Base-by-base conservation (phyloP, 164 flowering plant species). In the Tinospora cordifolia region DNA sequence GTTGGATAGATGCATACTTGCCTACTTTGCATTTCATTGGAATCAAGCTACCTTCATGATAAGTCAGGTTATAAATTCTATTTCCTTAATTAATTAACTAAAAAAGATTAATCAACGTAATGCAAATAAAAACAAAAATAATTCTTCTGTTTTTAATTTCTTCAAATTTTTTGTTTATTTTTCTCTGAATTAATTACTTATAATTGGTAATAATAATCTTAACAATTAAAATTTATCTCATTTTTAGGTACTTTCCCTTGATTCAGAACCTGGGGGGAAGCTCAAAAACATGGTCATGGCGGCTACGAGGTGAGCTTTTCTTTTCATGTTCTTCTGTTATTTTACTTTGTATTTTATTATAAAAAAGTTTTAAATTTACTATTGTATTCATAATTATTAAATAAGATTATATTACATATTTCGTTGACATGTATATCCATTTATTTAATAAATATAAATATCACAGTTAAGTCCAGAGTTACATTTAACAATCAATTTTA, bases 11-110 rank as follows among this genome's bases (percentile, higher is more conserved):
- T 94, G 97, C 77, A 85, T 88, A 58, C 85, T 92, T 39, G 78
- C 81, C 10, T 94, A 92, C 47, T 94, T 94, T 73, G 87, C 89
- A 3, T 94, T 87, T 70, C 86, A 94, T 69, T 94, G 99, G 99
- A 76, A 54, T 67, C 89, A 88, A 22, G 81, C 90, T 72, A 68
- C 90, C 51, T 47, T 46, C n/a, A 77, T 88, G 77, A 83, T 94
- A 69, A 78, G 59, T 71, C 91, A 90, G 95, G 98, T 90, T 79
- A 69, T 4, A 15, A 17, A 30, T 24, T 60, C 14, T 24, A 13
- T 24, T 60, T 21, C 15, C 25, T 54, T 54, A 19, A 54, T 54
- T 54, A 19, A 49, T 49, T 49, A 51, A n/a, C n/a, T n/a, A n/a
- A n/a, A n/a, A 24, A 9, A 54, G 24, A 54, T 54, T 54, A 30